Percentiles rank a stretch among this genome's conserved stretches.
Conservation (phyloP, 371 early-diverging fungal genomes). For the Enterospora canceri region DNA sequence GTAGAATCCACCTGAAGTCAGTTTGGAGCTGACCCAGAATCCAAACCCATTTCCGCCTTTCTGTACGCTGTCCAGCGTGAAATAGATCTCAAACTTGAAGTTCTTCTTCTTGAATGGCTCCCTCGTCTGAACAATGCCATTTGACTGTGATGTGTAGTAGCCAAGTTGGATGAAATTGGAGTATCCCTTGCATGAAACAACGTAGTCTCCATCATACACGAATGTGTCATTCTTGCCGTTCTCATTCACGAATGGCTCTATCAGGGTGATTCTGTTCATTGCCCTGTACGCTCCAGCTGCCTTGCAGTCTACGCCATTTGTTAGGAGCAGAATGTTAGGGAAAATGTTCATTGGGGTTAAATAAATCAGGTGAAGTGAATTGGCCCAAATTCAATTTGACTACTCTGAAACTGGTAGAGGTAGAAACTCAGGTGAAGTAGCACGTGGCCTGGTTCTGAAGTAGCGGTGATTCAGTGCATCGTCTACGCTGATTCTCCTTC, state of each 20-base stretch:
- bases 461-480: conserved; percentile 74
- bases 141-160: neutral
- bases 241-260: conserved; percentile 9
- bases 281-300: neutral
- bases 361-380: too few species aligned
- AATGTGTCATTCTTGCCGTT: conserved; percentile 6
- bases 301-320: neutral
- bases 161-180: conserved; percentile 11
- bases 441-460: conserved; percentile 70
- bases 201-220: conserved; percentile 1
- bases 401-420: conserved; percentile 57
- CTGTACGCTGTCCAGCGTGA: neutral
- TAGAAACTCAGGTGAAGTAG: conserved; percentile 68
- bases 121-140: neutral
- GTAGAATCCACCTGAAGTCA: neutral
- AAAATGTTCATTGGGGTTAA: neutral
- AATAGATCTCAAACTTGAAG: conserved; percentile 4
- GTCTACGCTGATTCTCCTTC: conserved; percentile 69
- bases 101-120: neutral
- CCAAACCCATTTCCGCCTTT: conserved; percentile 12
- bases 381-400: neutral
- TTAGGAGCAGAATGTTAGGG: neutral
- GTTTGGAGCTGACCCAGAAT: conserved; percentile 4
- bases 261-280: neutral
- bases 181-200: neutral